These are phyloP conservation scores for Trichaptum fuscoviolaceum DNA, from an alignment of 768 basidiomycete species.

Conservation along the genomic window DNA sequence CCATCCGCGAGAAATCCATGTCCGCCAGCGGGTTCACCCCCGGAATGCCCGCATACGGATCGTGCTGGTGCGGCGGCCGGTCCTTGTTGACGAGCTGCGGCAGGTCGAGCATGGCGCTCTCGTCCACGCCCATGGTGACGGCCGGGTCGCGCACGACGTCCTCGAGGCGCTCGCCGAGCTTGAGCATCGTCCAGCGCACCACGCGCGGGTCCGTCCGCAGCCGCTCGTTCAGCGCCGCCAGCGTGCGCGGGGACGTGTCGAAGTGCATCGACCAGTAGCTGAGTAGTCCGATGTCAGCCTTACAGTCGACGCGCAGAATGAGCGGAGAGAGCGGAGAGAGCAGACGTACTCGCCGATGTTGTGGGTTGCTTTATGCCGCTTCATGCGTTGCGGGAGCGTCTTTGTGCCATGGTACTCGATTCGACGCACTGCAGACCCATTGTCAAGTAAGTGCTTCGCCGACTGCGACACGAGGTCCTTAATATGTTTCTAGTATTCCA, in stretches of 20 bases:
- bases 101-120: neutral
- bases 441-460: constrained; percentile 64
- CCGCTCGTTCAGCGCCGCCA: constrained; percentile 57
- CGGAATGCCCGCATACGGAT: neutral
- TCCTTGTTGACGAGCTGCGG: too few relatives aligned
- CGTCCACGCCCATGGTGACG: constrained; percentile 24
- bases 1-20: neutral
- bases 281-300: constrained; percentile 4
- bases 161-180: constrained; percentile 68
- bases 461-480: constrained; percentile 68
- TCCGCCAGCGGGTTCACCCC: neutral
- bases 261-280: constrained; percentile 93
- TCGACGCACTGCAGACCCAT: constrained; percentile 78
- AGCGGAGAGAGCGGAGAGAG: too few relatives aligned
- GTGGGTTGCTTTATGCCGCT: constrained; percentile 50
- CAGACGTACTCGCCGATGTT: constrained; percentile 69
- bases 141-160: constrained; percentile 41
- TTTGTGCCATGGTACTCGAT: constrained; percentile 72
- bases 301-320: too few relatives aligned
- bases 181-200: constrained; percentile 75
- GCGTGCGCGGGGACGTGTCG: constrained; percentile 72
- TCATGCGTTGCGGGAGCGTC: constrained; percentile 71
- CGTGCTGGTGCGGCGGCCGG: too few relatives aligned
- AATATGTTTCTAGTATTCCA: constrained; percentile 55
- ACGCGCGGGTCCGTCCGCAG: constrained; percentile 80